Percentiles rank a stretch among this genome's conserved stretches.
These are phyloP conservation scores for Aspergillus hortae DNA, from an alignment of 2,329 filamentous ascomycete genomes.

Conservation along the genomic window DNA sequence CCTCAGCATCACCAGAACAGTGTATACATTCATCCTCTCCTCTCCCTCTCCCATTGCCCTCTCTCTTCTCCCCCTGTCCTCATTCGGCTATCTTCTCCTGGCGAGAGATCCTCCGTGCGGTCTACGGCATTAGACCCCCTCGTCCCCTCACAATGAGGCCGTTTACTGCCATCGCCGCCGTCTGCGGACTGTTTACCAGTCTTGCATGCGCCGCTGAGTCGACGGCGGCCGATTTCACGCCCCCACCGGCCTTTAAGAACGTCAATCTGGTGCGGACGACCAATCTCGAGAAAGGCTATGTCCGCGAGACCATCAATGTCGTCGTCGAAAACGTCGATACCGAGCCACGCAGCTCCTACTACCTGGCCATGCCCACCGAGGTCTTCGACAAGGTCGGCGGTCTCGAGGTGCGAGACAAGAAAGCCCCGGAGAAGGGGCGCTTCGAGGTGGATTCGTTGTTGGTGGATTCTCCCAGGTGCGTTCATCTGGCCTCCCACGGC, in stretches of 20 bases:
- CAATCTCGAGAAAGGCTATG: constrained; percentile 90
- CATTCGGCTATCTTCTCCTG: constrained; percentile 15
- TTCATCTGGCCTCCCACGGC: constrained; percentile 30
- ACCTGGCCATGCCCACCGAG: constrained; percentile 75
- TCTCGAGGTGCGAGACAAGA: constrained; percentile 90
- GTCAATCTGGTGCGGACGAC: constrained; percentile 84
- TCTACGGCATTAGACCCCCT: constrained; percentile 23
- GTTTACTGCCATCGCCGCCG: constrained; percentile 33
- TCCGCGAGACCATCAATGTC: constrained; percentile 88
- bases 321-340: constrained; percentile 82
- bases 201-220: constrained; percentile 32
- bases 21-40: constrained; percentile 9
- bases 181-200: constrained; percentile 31
- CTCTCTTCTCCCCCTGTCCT: constrained; percentile 11
- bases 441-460: constrained; percentile 70
- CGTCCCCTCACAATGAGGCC: constrained; percentile 36
- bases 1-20: constrained; percentile 31
- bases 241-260: constrained; percentile 87
- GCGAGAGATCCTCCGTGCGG: constrained; percentile 23
- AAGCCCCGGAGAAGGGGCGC: constrained; percentile 62
- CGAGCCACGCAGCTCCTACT: constrained; percentile 83
- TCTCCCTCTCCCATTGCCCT: background rate
- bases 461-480: constrained; percentile 52
- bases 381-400: constrained; percentile 76
- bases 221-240: constrained; percentile 12